Evolutionary conservation across 2,329 filamentous ascomycete genomes (phyloP).

Genomic region (Phoma sp.): DNA sequence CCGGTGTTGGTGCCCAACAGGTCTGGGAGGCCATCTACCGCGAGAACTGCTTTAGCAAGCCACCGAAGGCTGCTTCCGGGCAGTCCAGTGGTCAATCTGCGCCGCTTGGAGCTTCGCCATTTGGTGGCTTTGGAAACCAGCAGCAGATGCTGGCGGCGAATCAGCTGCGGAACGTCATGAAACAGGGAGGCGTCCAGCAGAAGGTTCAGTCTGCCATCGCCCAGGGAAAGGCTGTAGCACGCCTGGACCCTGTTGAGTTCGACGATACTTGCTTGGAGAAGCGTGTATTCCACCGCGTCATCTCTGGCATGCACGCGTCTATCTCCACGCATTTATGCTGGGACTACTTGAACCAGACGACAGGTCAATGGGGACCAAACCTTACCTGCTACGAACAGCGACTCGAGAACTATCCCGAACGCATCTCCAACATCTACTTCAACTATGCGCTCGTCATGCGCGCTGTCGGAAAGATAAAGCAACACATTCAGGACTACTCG

Average conservation of each 20-base stretch:
- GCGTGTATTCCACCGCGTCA: conserved; percentile 94
- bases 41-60: conserved; percentile 88
- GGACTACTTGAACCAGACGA: conserved; percentile 94
- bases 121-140: conserved; percentile 53
- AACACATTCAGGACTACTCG: conserved; percentile 81
- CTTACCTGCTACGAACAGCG: conserved; percentile 85
- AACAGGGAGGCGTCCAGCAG: conserved; percentile 66
- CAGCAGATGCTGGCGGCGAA: conserved; percentile 63
- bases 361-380: conserved; percentile 92
- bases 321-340: conserved; percentile 97
- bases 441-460: conserved; percentile 97
- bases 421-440: conserved; percentile 97
- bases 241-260: conserved; percentile 72
- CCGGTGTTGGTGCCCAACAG: conserved; percentile 81
- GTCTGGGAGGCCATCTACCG: conserved; percentile 97
- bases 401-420: conserved; percentile 85
- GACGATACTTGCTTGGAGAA: conserved; percentile 97
- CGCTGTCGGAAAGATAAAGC: conserved; percentile 87
- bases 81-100: conserved; percentile 45
- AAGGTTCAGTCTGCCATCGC: conserved; percentile 65
- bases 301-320: conserved; percentile 97
- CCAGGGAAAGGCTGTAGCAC: conserved; percentile 62
- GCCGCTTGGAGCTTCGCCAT: conserved; percentile 46
- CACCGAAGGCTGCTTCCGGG: conserved; percentile 30
- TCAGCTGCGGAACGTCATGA: conserved; percentile 67